Evolutionary conservation across 2,329 filamentous ascomycete species (phyloP).

Genomic region (Cordyceps fumosorosea): DNA sequence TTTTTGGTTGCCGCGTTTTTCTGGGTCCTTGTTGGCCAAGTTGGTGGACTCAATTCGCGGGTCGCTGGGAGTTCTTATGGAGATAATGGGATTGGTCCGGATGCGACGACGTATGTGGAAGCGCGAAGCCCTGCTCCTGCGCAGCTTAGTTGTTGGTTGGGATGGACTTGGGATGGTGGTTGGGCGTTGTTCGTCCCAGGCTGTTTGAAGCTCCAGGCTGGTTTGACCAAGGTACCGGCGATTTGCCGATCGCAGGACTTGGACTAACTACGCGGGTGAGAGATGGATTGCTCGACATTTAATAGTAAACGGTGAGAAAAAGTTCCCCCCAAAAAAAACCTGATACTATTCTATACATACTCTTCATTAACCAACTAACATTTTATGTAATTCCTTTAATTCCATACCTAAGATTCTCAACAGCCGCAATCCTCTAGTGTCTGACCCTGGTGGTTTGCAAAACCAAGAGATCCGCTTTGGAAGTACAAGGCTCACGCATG

Average conservation of each 20-base stretch:
- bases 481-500: too few species aligned
- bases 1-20: background rate
- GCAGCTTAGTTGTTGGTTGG: background rate
- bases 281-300: too few species aligned
- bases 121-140: background rate
- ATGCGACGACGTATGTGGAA: background rate
- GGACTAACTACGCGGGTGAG: background rate
- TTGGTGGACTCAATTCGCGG: background rate
- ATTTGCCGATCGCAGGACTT: background rate
- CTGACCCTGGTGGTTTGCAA: too few species aligned
- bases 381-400: too few species aligned
- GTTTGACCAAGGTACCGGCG: constrained; percentile 1
- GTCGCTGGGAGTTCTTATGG: background rate
- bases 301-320: too few species aligned
- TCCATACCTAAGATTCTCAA: too few species aligned
- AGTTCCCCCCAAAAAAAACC: too few species aligned
- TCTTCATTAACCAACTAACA: too few species aligned
- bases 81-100: background rate
- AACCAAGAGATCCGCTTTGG: too few species aligned
- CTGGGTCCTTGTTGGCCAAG: background rate
- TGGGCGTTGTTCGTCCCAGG: background rate
- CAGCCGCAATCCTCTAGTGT: too few species aligned
- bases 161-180: background rate
- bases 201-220: background rate
- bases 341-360: too few species aligned